Evolutionary conservation across 140 eudicot genomes (phyloP), one percentile per base, ranked within the genome.

Genomic region (Cichorium intybus): DNA sequence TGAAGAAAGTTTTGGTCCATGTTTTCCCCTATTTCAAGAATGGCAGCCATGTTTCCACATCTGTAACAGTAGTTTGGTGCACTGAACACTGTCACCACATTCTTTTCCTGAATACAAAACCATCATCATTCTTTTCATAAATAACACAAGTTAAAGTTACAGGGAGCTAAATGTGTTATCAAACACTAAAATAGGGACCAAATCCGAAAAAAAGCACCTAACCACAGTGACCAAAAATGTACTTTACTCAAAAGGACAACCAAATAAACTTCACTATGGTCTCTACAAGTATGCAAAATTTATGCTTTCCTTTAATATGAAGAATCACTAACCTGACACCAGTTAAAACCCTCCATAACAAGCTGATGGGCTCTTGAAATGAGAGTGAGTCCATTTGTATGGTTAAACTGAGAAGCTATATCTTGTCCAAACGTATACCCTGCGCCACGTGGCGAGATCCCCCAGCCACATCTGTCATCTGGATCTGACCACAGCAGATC

Each of bases 1-100:
- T 86, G 95, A 70, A 86, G 89, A 71, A 86, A 82, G 64, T 80
- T 86, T 57, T 86, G 89, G 35, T 86, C 95, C 95, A 86, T 86
- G 65, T 82, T 77, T 68, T 86, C 95, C 50, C 95, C 94, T 47
- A 86, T 80, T 71, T 82, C 89, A 29, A 85, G 82, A 27, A 85
- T 81, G 16, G 87, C 87, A 49, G 89, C 88, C 95, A 82, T 85
- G 24, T 82, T 82, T 26, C 88, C 89, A 52, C 86, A 79, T 10
- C 90, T 81, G 64, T 84, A 80, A 56, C 84, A 85, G 51, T 82
- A 79, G 61, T 85, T 76, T 24, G 85, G 85, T 27, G 85, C 87
- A 56, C 93, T 85, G 56, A 85, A 85, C 39, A 85, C 88, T 0
- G 94, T 84, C 75, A 84, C 90, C 69, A 84, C 90, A 66, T 84